phyloP scores from a whole-genome alignment of 129 eudicot genomes.

The Apium graveolens region DNA sequence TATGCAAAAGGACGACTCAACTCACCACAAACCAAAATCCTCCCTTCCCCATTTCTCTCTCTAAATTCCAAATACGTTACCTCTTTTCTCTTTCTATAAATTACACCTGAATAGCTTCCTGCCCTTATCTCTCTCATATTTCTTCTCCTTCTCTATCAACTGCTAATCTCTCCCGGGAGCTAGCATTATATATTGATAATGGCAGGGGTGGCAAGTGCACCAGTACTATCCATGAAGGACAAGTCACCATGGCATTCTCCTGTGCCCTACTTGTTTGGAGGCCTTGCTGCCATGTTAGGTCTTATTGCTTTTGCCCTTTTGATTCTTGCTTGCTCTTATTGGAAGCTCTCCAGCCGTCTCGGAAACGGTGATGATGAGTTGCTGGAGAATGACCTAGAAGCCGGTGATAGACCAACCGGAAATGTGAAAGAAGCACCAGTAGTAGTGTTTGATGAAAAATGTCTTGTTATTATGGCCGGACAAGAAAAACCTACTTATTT shows the following conservation, averaged over 20 bases:
- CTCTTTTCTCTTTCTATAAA: neutral
- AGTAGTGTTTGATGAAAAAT: conserved; percentile 13
- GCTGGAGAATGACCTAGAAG: conserved; percentile 19
- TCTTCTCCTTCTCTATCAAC: neutral
- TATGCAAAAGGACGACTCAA: neutral
- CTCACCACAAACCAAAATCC: neutral
- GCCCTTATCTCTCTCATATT: neutral
- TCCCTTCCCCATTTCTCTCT: neutral
- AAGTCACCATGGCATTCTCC: conserved; percentile 47
- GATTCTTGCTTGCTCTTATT: conserved; percentile 47
- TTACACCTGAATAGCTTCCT: neutral
- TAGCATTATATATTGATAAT: neutral
- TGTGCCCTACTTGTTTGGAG: conserved; percentile 50
- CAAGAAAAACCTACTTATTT: conserved; percentile 38
- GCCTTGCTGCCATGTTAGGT: conserved; percentile 44
- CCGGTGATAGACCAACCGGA: neutral
- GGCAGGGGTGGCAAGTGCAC: conserved; percentile 6
- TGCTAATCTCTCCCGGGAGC: neutral
- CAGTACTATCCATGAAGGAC: conserved; percentile 10
- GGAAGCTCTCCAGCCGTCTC: conserved; percentile 29
- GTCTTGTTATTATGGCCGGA: conserved; percentile 50
- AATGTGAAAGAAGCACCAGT: conserved; percentile 14
- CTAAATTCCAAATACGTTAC: neutral
- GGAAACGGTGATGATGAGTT: neutral
- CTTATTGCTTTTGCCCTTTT: conserved; percentile 42